Percentiles rank a stretch among this genome's conserved stretches.
phyloP scores from a whole-genome alignment of 2,329 filamentous ascomycete genomes.

The Colletotrichum cordylinicola region DNA sequence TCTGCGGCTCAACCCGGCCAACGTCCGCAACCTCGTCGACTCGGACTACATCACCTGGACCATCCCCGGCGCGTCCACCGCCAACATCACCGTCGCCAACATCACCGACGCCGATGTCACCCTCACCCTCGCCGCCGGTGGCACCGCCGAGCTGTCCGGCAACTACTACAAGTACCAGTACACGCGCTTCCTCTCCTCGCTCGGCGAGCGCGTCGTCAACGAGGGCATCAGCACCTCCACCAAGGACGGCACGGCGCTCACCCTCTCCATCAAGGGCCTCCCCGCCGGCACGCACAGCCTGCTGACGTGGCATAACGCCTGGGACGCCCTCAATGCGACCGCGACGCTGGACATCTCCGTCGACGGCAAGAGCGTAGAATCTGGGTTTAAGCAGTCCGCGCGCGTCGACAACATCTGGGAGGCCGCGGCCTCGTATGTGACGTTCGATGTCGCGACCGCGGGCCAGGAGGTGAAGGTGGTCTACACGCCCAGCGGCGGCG shows the following conservation, averaged over 20 bases:
- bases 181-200: conserved; percentile 28
- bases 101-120: conserved; percentile 1
- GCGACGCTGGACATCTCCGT: conserved; percentile 29
- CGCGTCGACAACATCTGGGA: conserved; percentile 37
- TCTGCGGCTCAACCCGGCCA: conserved; percentile 20
- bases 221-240: conserved; percentile 31
- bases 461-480: conserved; percentile 29
- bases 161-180: conserved; percentile 30
- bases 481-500: conserved; percentile 25
- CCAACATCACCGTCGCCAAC: conserved; percentile 7
- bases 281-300: conserved; percentile 31
- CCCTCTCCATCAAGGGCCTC: conserved; percentile 31
- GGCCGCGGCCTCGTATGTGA: conserved; percentile 30
- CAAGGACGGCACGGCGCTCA: conserved; percentile 27
- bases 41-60: conserved; percentile 21
- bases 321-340: conserved; percentile 28
- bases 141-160: conserved; percentile 25
- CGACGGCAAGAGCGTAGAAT: conserved; percentile 24
- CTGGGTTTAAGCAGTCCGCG: conserved; percentile 24
- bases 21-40: conserved; percentile 17
- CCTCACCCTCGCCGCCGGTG: conserved; percentile 3
- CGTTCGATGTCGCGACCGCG: conserved; percentile 25
- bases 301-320: conserved; percentile 34
- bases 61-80: conserved; percentile 2
- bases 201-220: conserved; percentile 33